phyloP scores from a whole-genome alignment of 1,139 yeast genomes.

The Protomyces macrosporus region DNA sequence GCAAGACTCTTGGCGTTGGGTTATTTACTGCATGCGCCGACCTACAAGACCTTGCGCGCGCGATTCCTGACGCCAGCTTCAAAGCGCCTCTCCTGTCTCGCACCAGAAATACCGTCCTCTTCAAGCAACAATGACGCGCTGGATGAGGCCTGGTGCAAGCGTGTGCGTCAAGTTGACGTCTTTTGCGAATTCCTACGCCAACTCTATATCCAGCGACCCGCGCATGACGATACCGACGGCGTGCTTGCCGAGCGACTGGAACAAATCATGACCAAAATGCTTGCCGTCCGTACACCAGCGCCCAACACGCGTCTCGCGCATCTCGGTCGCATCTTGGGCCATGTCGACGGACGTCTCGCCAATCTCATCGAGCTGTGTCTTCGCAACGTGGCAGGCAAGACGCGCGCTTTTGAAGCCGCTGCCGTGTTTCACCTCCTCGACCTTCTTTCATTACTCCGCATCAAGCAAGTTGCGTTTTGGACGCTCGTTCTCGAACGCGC shows the following conservation, averaged over 20 bases:
- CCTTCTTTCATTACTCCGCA: background rate
- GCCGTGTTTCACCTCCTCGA: constrained; percentile 15
- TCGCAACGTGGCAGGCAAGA: background rate
- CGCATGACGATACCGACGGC: background rate
- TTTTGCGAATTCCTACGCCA: constrained; percentile 8
- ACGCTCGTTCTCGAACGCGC: background rate
- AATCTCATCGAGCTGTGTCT: constrained; percentile 3
- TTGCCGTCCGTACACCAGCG: background rate
- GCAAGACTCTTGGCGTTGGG: constrained; percentile 14
- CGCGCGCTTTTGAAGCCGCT: constrained; percentile 12
- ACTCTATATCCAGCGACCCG: background rate
- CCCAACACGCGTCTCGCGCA: constrained; percentile 15
- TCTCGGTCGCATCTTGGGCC: background rate
- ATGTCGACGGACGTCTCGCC: constrained; percentile 6
- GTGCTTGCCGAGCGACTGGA: constrained; percentile 12
- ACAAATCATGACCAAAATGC: constrained; percentile 10
- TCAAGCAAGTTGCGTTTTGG: constrained; percentile 6
- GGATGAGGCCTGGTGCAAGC: constrained; percentile 8
- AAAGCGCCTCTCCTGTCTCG: background rate
- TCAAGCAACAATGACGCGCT: background rate
- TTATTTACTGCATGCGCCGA: constrained; percentile 9
- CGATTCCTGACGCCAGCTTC: constrained; percentile 11
- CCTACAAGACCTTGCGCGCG: background rate
- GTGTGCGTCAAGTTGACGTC: constrained; percentile 14
- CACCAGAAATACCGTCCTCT: background rate